Evolutionary conservation across 1,284 basidiomycete species (phyloP).

Genomic region (Ustilago lituana): DNA sequence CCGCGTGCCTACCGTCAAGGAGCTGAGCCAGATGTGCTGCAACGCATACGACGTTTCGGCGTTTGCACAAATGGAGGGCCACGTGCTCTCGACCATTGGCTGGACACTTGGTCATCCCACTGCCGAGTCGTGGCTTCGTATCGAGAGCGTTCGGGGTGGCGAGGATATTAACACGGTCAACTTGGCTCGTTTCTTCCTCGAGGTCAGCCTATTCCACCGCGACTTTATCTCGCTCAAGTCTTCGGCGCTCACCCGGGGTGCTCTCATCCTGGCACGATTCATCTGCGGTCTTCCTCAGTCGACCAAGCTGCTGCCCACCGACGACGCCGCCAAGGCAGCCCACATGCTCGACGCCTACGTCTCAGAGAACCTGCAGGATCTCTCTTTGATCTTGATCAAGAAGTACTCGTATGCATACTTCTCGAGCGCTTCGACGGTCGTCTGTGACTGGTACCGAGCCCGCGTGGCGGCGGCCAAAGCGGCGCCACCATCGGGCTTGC

Average conservation of each 20-base stretch:
- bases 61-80: conserved; percentile 81
- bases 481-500: conserved; percentile 30
- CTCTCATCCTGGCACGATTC: conserved; percentile 86
- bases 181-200: conserved; percentile 96
- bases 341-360: conserved; percentile 85
- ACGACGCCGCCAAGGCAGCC: conserved; percentile 69
- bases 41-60: conserved; percentile 94
- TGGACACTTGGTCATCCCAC: conserved; percentile 98
- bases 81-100: conserved; percentile 92
- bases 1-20: conserved; percentile 91
- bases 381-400: conserved; percentile 92
- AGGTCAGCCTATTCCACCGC: conserved; percentile 94
- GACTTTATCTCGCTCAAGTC: conserved; percentile 89
- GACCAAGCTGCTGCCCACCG: conserved; percentile 29
- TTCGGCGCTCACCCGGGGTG: conserved; percentile 85
- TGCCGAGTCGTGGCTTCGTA: conserved; percentile 93
- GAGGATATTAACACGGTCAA: conserved; percentile 91
- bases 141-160: conserved; percentile 67
- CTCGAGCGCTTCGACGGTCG: conserved; percentile 89
- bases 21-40: conserved; percentile 92
- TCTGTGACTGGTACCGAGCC: conserved; percentile 84
- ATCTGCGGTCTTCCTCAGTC: conserved; percentile 70
- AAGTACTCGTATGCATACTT: conserved; percentile 97
- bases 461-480: conserved; percentile 30
- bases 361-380: conserved; percentile 82